Base-by-base conservation (phyloP, 2,329 filamentous ascomycete genomes). In the Coccinonectria pachysandricola region DNA sequence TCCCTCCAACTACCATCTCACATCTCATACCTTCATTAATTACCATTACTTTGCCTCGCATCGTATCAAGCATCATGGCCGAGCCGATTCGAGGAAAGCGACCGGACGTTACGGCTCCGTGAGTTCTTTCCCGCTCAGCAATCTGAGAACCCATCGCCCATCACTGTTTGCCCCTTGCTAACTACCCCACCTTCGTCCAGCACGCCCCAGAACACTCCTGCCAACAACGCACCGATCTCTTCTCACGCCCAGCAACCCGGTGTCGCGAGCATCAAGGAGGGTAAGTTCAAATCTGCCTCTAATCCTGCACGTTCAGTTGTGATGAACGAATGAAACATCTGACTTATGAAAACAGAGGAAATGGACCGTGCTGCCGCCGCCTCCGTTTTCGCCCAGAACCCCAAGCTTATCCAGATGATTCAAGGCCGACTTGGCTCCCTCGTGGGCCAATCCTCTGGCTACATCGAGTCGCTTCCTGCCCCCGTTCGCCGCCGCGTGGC, bases 201-300 rank as follows among this genome's bases (percentile, higher is more conserved):
- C 51, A 98, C 91, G 53, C 91, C 91, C 52, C 91, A 98, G 65
- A 98, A 98, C 68, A 98, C 91, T 30, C 91, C 91, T 45, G 81
- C 85, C 43, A 86, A 77, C 63, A 87, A 88, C 66, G 91, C 92
- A 44, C 91, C 91, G 42, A 96, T 98, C 62, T 93, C 87, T 28
- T 96, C 88, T 37, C 88, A 91, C 61, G 91, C 92, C 46, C 86
- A 94, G 64, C 85, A 94, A 64, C 91, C 91, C 37, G 84, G 81
- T 43, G 79, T 98, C 39, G 68, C 84, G 43, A 95, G 85, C 60
- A 96, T 98, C 66, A 91, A 88, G 60, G 91, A 98, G 76, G 91
- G 91, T 96, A 64, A 59, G 73, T 66, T 28, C n/a, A n/a, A n/a
- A n/a, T n/a, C n/a, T n/a, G n/a, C n/a, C n/a, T n/a, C n/a, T n/a